Conservation (phyloP, 495 filamentous ascomycete species). For the Friedmanniomyces endolithicus region DNA sequence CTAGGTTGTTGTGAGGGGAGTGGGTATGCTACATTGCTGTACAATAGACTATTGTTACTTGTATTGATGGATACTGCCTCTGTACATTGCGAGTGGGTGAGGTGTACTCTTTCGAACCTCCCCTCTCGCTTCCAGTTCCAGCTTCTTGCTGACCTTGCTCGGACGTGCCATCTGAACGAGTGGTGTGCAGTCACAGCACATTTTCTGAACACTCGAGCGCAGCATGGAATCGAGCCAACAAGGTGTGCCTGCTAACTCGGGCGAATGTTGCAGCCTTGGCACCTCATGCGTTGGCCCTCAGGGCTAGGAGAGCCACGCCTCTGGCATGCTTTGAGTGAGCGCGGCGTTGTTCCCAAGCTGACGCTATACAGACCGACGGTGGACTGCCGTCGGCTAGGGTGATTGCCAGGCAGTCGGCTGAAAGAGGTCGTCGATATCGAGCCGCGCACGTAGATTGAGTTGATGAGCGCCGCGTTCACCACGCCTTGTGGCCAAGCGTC, state of each 20-base stretch:
- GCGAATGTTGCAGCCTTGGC: constrained; percentile 4
- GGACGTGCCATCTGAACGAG: constrained; percentile 43
- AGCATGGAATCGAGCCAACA: constrained; percentile 51
- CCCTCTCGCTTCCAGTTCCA: constrained; percentile 35
- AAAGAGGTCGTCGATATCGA: constrained; percentile 45
- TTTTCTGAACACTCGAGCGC: constrained; percentile 51
- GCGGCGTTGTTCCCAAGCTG: constrained; percentile 57
- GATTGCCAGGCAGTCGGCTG: constrained; percentile 48
- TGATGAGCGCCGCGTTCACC: constrained; percentile 58
- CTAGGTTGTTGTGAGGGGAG: no score
- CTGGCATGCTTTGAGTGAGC: constrained; percentile 57
- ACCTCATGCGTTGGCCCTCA: constrained; percentile 28
- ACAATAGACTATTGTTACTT: not conserved
- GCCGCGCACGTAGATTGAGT: constrained; percentile 53
- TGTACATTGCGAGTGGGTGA: not conserved
- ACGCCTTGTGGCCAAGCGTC: constrained; percentile 40
- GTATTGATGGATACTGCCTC: not conserved
- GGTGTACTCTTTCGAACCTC: not conserved
- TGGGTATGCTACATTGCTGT: not conserved
- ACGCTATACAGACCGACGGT: constrained; percentile 39
- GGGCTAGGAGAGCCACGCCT: constrained; percentile 66
- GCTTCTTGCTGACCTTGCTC: no score
- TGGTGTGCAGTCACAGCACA: constrained; percentile 45
- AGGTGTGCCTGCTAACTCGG: not conserved
- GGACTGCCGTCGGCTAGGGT: constrained; percentile 49